These are phyloP conservation scores for Syzygium aqueum DNA, from an alignment of 345 rosid species.

Conservation along the genomic window DNA sequence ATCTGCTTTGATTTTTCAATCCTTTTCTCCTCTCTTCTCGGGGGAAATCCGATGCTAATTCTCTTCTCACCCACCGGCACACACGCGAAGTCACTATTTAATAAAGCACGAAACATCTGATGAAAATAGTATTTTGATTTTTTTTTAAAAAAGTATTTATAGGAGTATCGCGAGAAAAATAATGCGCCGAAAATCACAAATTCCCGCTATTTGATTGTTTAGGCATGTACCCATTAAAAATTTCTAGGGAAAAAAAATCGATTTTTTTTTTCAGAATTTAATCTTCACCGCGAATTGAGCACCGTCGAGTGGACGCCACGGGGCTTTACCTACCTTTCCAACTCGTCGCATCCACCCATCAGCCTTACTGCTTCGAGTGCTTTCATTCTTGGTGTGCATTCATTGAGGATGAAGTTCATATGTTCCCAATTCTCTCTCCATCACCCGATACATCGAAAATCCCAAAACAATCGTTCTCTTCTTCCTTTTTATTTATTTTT, in stretches of 20 bases:
- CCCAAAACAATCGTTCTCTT: not conserved
- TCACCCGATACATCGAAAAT: not conserved
- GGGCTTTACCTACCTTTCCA: not conserved
- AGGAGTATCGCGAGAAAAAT: not conserved
- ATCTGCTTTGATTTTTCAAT: not conserved
- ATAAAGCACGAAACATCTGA: not conserved
- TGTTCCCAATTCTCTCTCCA: not conserved
- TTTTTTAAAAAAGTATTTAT: not conserved
- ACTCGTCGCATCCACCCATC: not conserved
- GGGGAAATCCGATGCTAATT: not conserved
- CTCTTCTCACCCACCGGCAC: not conserved
- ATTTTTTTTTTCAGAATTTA: not conserved
- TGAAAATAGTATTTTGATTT: not conserved
- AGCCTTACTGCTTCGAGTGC: not conserved
- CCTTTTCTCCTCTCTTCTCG: not conserved
- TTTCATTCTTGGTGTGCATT: not conserved
- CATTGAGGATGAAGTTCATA: not conserved
- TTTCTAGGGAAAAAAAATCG: not conserved
- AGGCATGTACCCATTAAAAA: not conserved
- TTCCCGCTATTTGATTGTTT: not conserved
- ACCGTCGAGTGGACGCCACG: not conserved
- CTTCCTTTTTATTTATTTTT: not conserved
- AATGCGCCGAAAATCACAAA: not conserved
- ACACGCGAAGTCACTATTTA: not conserved
- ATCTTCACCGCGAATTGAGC: not conserved